phyloP scores from a whole-genome alignment of 169 alveolate species.

The Cryptosporidium xiaoi region DNA sequence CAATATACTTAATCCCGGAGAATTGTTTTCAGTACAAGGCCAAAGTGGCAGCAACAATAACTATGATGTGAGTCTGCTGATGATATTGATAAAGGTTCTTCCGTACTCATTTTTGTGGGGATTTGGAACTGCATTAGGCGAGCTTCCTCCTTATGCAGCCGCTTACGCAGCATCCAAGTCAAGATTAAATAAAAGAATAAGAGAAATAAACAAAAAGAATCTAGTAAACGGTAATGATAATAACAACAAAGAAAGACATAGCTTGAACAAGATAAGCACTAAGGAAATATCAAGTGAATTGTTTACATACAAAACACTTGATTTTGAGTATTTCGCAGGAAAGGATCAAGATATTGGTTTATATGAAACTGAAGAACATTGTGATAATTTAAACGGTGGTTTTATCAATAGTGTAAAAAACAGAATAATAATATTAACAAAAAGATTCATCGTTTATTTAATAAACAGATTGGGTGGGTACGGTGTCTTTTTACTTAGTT shows the following conservation, averaged over 20 bases:
- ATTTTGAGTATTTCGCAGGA: neutral
- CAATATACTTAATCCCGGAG: conserved; percentile 56
- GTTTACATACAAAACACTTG: too few species aligned
- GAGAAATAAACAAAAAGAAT: conserved; percentile 13
- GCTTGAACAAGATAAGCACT: too few species aligned
- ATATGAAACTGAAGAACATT: conserved; percentile 13
- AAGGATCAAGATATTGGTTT: neutral
- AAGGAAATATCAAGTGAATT: too few species aligned
- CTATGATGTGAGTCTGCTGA: conserved; percentile 50
- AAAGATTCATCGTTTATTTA: conserved; percentile 81
- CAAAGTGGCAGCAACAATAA: conserved; percentile 53
- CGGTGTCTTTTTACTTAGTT: conserved; percentile 87
- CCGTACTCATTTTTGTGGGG: conserved; percentile 92
- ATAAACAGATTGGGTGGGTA: conserved; percentile 88
- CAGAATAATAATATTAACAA: conserved; percentile 79
- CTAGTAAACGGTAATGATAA: neutral
- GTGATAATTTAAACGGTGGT: conserved; percentile 53
- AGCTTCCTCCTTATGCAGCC: conserved; percentile 95
- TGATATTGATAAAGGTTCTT: conserved; percentile 75
- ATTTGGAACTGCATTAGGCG: conserved; percentile 95
- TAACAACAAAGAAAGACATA: neutral
- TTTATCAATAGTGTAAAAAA: conserved; percentile 72
- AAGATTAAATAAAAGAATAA: conserved; percentile 40
- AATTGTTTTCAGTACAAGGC: conserved; percentile 29
- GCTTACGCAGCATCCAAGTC: conserved; percentile 91